phyloP scores from a whole-genome alignment of 2,329 filamentous ascomycete species.

The Monilinia fructicola region DNA sequence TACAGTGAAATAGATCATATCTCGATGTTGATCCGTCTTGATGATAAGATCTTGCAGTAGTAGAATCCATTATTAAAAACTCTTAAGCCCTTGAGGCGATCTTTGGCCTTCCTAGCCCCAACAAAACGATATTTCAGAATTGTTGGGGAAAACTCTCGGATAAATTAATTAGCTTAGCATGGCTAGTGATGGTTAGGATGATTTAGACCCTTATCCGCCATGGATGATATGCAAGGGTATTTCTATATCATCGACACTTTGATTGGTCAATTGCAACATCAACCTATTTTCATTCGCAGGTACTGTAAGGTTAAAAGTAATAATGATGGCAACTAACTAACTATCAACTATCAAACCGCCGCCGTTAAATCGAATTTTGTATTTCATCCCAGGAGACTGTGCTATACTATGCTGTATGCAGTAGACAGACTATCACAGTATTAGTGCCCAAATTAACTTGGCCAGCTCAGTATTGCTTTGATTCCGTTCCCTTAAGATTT shows the following conservation, averaged over 20 bases:
- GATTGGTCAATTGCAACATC: conserved; percentile 21
- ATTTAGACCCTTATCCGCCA: conserved; percentile 4
- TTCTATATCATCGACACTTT: neutral
- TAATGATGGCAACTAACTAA: no score
- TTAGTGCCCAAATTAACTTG: no score
- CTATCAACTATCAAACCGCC: no score
- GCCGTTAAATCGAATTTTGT: no score
- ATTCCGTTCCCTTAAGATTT: no score
- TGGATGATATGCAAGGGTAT: conserved; percentile 10
- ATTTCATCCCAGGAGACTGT: no score
- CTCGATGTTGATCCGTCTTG: no score
- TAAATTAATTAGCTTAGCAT: conserved; percentile 6
- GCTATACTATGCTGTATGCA: no score
- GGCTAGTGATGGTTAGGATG: neutral
- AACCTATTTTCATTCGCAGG: neutral
- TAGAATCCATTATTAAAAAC: neutral
- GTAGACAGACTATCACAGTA: no score
- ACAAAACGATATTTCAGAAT: conserved; percentile 19
- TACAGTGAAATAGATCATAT: no score
- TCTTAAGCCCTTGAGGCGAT: conserved; percentile 12
- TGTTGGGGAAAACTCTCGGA: conserved; percentile 22
- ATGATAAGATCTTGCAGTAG: neutral
- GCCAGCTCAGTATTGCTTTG: neutral
- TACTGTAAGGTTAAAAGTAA: no score
- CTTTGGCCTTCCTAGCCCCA: conserved; percentile 16